phyloP scores from a whole-genome alignment of 495 filamentous ascomycete genomes.

The Baudoinia panamericana region DNA sequence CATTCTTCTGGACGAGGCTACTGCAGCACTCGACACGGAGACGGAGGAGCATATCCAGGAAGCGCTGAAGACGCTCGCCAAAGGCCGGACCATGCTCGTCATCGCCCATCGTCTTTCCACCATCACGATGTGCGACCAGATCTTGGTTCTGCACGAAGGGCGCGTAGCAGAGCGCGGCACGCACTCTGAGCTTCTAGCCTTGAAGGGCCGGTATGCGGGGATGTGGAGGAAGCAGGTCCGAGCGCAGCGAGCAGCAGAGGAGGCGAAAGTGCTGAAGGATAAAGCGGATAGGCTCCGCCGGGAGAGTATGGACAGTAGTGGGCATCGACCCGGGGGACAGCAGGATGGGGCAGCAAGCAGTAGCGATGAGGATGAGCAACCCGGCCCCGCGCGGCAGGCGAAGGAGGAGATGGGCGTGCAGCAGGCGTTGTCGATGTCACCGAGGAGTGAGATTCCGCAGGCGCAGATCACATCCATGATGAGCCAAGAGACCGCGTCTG shows the following conservation, averaged over 20 bases:
- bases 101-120: slow-evolving; percentile 86
- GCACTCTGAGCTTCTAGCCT: slow-evolving; percentile 66
- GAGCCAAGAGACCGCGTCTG: slow-evolving; percentile 5
- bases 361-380: slow-evolving; percentile 27
- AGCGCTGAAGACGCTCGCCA: slow-evolving; percentile 63
- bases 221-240: slow-evolving; percentile 97
- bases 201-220: slow-evolving; percentile 66
- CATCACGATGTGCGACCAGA: slow-evolving; percentile 88
- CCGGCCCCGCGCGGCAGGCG: not conserved
- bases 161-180: slow-evolving; percentile 74
- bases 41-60: slow-evolving; percentile 93
- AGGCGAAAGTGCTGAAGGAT: slow-evolving; percentile 45
- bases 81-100: slow-evolving; percentile 73
- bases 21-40: slow-evolving; percentile 85
- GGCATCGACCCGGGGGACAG: slow-evolving; percentile 3
- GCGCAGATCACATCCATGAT: slow-evolving; percentile 7
- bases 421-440: slow-evolving; percentile 7
- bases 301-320: slow-evolving; percentile 22
- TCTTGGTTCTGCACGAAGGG: slow-evolving; percentile 79
- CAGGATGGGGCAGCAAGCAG: slow-evolving; percentile 15
- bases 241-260: slow-evolving; percentile 68
- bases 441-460: not conserved
- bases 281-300: slow-evolving; percentile 43
- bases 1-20: slow-evolving; percentile 93
- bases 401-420: slow-evolving; percentile 6